Conservation (phyloP, 495 filamentous ascomycete species). For the Aspergillus indologenus region DNA sequence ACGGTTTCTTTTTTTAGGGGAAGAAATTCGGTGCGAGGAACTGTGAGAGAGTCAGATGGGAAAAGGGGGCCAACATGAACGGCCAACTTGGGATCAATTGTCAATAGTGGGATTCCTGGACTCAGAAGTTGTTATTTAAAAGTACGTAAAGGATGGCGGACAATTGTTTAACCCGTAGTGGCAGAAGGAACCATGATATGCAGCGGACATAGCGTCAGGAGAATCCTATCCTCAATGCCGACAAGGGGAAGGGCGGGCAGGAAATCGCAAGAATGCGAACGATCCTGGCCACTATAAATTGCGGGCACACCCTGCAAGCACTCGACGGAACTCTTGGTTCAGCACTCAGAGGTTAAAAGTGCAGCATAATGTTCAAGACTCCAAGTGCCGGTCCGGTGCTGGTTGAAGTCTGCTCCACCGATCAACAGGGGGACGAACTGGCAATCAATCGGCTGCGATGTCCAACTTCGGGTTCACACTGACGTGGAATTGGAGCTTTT, state of each 20-base stretch:
- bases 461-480: neutral
- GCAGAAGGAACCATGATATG: neutral
- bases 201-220: neutral
- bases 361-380: too few relatives aligned
- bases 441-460: neutral
- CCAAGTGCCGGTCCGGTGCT: neutral
- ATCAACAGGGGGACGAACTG: constrained; percentile 22
- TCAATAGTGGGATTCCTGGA: neutral
- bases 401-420: constrained; percentile 18
- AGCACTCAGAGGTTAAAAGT: too few relatives aligned
- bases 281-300: neutral
- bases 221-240: neutral
- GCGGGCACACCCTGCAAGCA: neutral
- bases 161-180: neutral
- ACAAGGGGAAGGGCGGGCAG: neutral
- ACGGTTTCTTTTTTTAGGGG: constrained; percentile 5
- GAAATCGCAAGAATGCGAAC: neutral
- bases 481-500: neutral
- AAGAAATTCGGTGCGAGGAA: neutral
- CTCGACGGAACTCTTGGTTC: neutral
- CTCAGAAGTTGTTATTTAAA: neutral
- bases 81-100: neutral
- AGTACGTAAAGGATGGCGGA: neutral
- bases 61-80: neutral
- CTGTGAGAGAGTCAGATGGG: neutral